A percentile compares a stretch with the other conserved stretches of the same genome.
phyloP scores from a whole-genome alignment of 169 alveolate species.

The Toxoplasma gondii region DNA sequence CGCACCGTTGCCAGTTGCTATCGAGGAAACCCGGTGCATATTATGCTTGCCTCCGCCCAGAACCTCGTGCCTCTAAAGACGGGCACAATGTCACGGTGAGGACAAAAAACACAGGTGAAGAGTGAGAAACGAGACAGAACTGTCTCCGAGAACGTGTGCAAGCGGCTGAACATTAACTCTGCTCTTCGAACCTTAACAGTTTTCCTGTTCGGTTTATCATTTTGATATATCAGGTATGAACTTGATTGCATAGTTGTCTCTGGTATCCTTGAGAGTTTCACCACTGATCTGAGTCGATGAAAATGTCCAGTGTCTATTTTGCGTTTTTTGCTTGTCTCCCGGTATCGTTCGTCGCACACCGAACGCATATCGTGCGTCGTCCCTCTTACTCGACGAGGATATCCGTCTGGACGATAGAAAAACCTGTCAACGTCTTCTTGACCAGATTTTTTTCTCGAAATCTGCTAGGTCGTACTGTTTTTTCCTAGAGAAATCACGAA shows the following conservation, averaged over 20 bases:
- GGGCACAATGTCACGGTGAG: not conserved
- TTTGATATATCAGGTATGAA: not conserved
- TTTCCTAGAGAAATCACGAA: no score
- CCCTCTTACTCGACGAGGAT: no score
- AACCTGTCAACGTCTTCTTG: no score
- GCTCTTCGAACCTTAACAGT: not conserved
- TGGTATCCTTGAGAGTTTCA: not conserved
- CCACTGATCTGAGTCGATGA: no score
- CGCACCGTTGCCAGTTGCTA: conserved; percentile 18
- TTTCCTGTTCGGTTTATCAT: no score
- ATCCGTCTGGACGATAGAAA: no score
- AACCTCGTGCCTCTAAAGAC: not conserved
- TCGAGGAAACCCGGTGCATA: conserved; percentile 22
- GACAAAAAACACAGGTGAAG: not conserved
- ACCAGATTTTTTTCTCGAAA: no score
- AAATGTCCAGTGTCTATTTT: no score
- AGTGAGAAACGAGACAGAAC: not conserved
- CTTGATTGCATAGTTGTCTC: not conserved
- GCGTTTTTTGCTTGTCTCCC: no score
- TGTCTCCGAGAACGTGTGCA: not conserved
- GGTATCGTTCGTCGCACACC: no score
- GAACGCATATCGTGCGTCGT: no score
- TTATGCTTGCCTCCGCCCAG: conserved; percentile 38
- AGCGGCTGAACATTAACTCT: not conserved
- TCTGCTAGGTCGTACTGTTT: no score